Evolutionary conservation across 306 rosid genomes (phyloP).

Genomic region (Gastrolobium villosum): DNA sequence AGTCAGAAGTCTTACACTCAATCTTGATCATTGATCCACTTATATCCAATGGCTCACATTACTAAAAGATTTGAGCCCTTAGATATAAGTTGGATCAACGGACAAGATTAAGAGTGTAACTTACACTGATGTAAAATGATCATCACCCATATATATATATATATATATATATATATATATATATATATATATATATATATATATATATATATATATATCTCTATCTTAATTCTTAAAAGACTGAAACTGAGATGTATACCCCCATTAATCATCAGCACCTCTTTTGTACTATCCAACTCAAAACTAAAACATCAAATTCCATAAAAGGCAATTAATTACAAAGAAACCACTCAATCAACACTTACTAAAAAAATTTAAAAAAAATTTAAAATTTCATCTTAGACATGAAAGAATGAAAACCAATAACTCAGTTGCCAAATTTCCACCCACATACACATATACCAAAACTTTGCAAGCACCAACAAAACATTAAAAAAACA

Average conservation of each 20-base stretch:
- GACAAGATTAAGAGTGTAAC: too few relatives aligned
- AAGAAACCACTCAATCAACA: slow-evolving; percentile 28
- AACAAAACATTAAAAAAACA: background rate
- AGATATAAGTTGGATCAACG: too few relatives aligned
- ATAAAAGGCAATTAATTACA: slow-evolving; percentile 22
- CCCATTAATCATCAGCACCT: slow-evolving; percentile 1
- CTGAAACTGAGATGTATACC: background rate
- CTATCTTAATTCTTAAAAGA: slow-evolving; percentile 5
- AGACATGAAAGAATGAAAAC: slow-evolving; percentile 5
- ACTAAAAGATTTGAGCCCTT: too few relatives aligned
- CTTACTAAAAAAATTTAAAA: background rate
- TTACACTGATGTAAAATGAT: too few relatives aligned
- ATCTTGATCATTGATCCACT: too few relatives aligned
- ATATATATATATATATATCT: too few relatives aligned
- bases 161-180: too few relatives aligned
- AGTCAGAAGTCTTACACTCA: too few relatives aligned
- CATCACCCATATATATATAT: too few relatives aligned
- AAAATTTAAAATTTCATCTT: background rate
- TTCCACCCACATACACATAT: slow-evolving; percentile 12
- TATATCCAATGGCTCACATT: too few relatives aligned
- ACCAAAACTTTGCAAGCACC: background rate
- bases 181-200: too few relatives aligned
- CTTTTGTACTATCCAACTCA: slow-evolving; percentile 35
- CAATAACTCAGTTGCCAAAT: slow-evolving; percentile 37
- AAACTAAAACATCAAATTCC: slow-evolving; percentile 25